Base-by-base conservation (phyloP, 345 rosid species). In the Balakata baccata region DNA sequence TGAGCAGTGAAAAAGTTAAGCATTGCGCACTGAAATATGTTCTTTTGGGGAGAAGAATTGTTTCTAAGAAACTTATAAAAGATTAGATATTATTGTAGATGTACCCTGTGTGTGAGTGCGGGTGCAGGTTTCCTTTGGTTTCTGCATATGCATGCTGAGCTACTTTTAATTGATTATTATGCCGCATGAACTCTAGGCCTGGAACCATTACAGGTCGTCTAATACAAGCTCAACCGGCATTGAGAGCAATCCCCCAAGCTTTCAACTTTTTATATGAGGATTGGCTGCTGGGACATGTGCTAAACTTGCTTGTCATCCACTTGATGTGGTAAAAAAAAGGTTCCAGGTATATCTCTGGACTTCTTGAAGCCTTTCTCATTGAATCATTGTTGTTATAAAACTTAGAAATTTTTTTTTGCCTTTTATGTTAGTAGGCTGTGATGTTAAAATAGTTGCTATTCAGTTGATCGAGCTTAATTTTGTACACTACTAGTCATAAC, bases 291-390 rank as follows among this genome's bases (percentile, higher is more conserved):
- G 99, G 50, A 92, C 99, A n/a, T 91, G 91, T 68, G 97, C 99
- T 20, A 95, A 95, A 84, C 98, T 95, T n/a, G 98, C 87, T 69
- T 92, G 99, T 63, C 99, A 95, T 87, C 99, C 99, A 51, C 96
- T 95, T 65, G 99, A 95, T 60, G 97, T 95, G 50, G 97, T 95
- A 49, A 95, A 95, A 85, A 95, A 95, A 80, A 81, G 98, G 70
- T 95, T 95, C 84, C 99, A 95, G 99, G 99, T 89, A 80, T 57
- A 77, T 72, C 7, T 66, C 29, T 51, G 14, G 43, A 45, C 67
- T 74, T 61, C 12, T 72, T 61, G 13, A 50, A 50, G 9, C 17
- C 34, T 43, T 41, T 23, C 18, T 13, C 10, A 50, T 57, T 22
- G 25, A 25, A 11, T 58, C 29, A 12, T 18, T 60, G 22, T 17